phyloP scores from a whole-genome alignment of 2,329 filamentous ascomycete species.

The Colletotrichum shisoi region DNA sequence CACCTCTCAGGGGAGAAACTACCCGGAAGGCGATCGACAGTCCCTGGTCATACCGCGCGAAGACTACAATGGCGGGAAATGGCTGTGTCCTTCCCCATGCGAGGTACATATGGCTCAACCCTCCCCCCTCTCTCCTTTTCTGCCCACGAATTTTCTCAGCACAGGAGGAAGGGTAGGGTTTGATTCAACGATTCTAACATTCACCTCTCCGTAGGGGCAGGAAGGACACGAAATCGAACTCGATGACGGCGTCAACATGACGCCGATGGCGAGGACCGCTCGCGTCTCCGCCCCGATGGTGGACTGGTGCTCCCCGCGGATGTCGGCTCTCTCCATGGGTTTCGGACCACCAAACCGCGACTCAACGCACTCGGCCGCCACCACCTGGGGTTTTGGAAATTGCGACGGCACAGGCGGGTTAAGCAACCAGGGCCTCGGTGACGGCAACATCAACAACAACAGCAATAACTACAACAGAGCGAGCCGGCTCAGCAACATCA shows the following conservation, averaged over 20 bases:
- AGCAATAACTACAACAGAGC: neutral
- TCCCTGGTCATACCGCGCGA: conserved; percentile 23
- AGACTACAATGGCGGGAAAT: conserved; percentile 17
- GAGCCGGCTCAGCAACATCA: neutral
- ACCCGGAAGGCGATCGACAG: conserved; percentile 8
- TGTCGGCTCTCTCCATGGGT: conserved; percentile 38
- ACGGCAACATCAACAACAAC: neutral
- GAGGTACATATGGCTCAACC: conserved; percentile 1
- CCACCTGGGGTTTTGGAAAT: conserved; percentile 4
- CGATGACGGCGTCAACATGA: conserved; percentile 22
- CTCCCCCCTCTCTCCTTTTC: too few species aligned
- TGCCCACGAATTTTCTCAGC: too few species aligned
- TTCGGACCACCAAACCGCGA: conserved; percentile 16
- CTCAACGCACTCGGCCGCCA: conserved; percentile 8
- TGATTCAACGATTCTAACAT: neutral
- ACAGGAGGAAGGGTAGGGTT: too few species aligned
- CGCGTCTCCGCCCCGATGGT: conserved; percentile 21
- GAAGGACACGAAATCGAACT: conserved; percentile 13
- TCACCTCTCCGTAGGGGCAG: neutral
- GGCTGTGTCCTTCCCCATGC: conserved; percentile 1
- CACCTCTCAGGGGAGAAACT: neutral
- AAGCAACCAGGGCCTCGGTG: neutral
- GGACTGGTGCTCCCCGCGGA: conserved; percentile 35
- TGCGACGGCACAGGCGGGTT: neutral
- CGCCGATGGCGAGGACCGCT: conserved; percentile 5